phyloP scores from a whole-genome alignment of 2,329 filamentous ascomycete genomes.

The Penicillium concentricum region DNA sequence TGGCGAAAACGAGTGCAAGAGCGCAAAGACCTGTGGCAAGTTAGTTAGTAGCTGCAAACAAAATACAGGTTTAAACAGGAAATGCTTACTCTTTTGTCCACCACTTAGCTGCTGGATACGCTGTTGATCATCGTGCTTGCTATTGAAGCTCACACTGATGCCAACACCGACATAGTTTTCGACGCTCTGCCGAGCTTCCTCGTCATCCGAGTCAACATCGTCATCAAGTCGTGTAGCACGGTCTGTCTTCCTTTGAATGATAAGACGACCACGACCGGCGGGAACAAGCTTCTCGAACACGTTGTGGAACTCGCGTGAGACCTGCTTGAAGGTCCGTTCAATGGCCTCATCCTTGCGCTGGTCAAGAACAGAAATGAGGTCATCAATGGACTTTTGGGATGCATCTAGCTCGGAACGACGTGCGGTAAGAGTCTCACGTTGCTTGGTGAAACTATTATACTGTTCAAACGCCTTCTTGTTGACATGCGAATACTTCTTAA shows the following conservation, averaged over 20 bases:
- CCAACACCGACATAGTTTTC: constrained; percentile 97
- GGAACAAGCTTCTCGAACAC: constrained; percentile 96
- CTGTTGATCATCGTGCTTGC: constrained; percentile 96
- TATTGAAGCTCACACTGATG: constrained; percentile 98
- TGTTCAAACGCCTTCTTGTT: constrained; percentile 99
- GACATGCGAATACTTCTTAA: constrained; percentile 96
- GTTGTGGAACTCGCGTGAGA: constrained; percentile 85
- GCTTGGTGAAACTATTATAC: constrained; percentile 93
- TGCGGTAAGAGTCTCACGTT: constrained; percentile 81
- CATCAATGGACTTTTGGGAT: constrained; percentile 83
- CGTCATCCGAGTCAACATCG: constrained; percentile 65
- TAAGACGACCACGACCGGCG: constrained; percentile 82
- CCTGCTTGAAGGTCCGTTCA: constrained; percentile 97
- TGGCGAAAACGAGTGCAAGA: constrained; percentile 97
- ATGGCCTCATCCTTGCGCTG: constrained; percentile 97
- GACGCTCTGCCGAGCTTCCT: constrained; percentile 62
- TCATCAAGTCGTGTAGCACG: constrained; percentile 63
- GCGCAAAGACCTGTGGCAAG: constrained; percentile 74
- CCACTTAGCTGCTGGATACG: constrained; percentile 95
- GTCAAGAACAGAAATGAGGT: constrained; percentile 88
- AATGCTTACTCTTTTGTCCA: constrained; percentile 84
- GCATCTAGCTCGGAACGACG: constrained; percentile 83
- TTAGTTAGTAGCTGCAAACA: constrained; percentile 11
- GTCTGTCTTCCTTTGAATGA: constrained; percentile 90
- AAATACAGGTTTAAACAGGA: background rate